phyloP scores from a whole-genome alignment of 2,329 filamentous ascomycete genomes.

The Curvularia verruculosa region DNA sequence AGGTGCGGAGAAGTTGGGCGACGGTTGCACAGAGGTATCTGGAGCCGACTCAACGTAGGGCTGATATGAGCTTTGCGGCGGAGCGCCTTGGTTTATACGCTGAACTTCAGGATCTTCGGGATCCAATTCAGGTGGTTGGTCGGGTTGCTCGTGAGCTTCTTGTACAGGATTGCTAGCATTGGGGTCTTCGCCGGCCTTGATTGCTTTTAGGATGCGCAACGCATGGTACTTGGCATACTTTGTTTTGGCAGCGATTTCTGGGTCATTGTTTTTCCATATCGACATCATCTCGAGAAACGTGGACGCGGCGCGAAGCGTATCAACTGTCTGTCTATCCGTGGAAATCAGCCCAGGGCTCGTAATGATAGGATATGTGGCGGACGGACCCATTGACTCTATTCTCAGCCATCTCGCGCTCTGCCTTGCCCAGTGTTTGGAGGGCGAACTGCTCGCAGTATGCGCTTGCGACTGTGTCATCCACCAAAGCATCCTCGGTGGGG shows the following conservation, averaged over 20 bases:
- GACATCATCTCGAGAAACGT: constrained; percentile 89
- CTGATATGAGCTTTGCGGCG: constrained; percentile 44
- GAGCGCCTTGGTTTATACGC: constrained; percentile 52
- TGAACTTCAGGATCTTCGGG: constrained; percentile 70
- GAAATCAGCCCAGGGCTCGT: constrained; percentile 7
- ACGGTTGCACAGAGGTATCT: constrained; percentile 60
- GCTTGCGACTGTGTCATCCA: constrained; percentile 83
- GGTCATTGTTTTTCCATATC: constrained; percentile 77
- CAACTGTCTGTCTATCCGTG: constrained; percentile 76
- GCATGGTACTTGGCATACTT: constrained; percentile 98
- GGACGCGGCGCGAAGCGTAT: constrained; percentile 89
- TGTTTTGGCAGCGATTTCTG: constrained; percentile 82
- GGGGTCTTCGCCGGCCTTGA: constrained; percentile 89
- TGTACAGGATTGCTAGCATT: constrained; percentile 86
- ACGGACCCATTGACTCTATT: constrained; percentile 79
- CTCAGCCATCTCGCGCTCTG: constrained; percentile 79
- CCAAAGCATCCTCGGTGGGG: constrained; percentile 78
- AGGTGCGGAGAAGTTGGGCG: constrained; percentile 48
- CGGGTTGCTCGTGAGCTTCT: constrained; percentile 50
- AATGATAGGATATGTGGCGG: constrained; percentile 11
- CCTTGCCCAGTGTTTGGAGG: constrained; percentile 82
- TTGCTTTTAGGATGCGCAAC: constrained; percentile 83
- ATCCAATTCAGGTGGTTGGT: constrained; percentile 58
- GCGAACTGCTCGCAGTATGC: constrained; percentile 96
- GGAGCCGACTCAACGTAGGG: constrained; percentile 66